phyloP scores from a whole-genome alignment of 495 filamentous ascomycete genomes.

The Annulohypoxylon moriforme region DNA sequence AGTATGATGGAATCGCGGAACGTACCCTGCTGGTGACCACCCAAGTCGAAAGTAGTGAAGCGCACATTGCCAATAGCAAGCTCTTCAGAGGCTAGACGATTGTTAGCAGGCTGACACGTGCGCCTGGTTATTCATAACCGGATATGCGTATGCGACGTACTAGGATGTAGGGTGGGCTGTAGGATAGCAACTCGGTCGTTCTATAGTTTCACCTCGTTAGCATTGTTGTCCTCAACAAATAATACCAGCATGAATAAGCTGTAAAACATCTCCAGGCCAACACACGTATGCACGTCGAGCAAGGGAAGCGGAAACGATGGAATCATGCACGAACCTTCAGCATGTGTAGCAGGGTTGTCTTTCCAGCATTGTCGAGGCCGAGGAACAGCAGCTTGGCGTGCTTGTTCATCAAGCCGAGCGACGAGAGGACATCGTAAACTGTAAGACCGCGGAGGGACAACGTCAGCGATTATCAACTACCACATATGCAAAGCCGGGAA shows the following conservation, averaged over 20 bases:
- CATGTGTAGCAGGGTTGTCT: slow-evolving; percentile 94
- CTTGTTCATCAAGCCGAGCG: slow-evolving; percentile 94
- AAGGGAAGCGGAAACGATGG: slow-evolving; percentile 12
- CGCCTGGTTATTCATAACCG: slow-evolving; percentile 22
- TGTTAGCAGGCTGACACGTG: slow-evolving; percentile 41
- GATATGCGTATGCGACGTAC: slow-evolving; percentile 62
- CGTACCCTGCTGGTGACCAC: slow-evolving; percentile 94
- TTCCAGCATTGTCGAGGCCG: slow-evolving; percentile 96
- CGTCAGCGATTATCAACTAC: slow-evolving; percentile 40
- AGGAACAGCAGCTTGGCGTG: slow-evolving; percentile 94
- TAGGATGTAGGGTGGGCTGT: slow-evolving; percentile 89
- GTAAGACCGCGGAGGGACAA: slow-evolving; percentile 28
- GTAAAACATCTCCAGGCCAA: neutral
- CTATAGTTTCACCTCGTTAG: slow-evolving; percentile 54
- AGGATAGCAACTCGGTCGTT: slow-evolving; percentile 96
- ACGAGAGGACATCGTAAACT: slow-evolving; percentile 95
- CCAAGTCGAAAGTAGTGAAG: slow-evolving; percentile 97
- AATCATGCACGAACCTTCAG: slow-evolving; percentile 74
- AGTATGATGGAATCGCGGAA: neutral
- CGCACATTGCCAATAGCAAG: slow-evolving; percentile 94
- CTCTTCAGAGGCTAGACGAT: slow-evolving; percentile 83
- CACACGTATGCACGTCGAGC: neutral
- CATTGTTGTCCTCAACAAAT: neutral
- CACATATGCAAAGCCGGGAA: neutral
- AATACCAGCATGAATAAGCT: neutral